Evolutionary conservation across 371 early-diverging fungal species (phyloP).

Genomic region (Apophysomyces elegans): DNA sequence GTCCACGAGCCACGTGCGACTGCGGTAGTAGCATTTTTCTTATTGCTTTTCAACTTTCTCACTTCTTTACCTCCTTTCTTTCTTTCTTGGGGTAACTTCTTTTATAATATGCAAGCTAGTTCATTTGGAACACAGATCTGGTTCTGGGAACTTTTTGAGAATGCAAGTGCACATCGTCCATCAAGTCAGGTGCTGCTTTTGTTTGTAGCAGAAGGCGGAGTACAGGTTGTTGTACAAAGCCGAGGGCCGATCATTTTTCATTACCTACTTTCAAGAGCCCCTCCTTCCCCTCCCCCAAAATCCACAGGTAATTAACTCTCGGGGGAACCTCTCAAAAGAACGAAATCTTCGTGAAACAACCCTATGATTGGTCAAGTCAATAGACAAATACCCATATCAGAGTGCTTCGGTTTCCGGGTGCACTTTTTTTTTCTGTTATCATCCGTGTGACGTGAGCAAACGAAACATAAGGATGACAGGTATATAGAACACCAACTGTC

Average conservation of each 20-base stretch:
- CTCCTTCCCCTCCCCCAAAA: not conserved
- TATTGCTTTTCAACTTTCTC: too few species aligned
- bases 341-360: not conserved
- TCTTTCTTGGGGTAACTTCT: not conserved
- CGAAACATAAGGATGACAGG: slow-evolving; percentile 1
- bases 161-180: not conserved
- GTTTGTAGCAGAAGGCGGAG: slow-evolving; percentile 7
- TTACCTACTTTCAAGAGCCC: not conserved
- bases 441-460: slow-evolving; percentile 9
- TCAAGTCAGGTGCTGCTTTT: not conserved
- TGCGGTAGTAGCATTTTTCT: not conserved
- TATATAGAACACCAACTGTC: not conserved
- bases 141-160: not conserved
- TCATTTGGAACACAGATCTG: not conserved
- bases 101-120: too few species aligned
- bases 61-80: not conserved
- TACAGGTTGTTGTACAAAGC: not conserved
- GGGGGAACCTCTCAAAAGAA: not conserved
- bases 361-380: not conserved
- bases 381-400: not conserved
- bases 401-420: slow-evolving; percentile 5
- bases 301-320: not conserved
- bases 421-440: slow-evolving; percentile 12
- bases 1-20: not conserved
- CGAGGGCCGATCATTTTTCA: slow-evolving; percentile 11